Base-by-base conservation (phyloP, 1,139 yeast species). In the Candida smagusa region DNA sequence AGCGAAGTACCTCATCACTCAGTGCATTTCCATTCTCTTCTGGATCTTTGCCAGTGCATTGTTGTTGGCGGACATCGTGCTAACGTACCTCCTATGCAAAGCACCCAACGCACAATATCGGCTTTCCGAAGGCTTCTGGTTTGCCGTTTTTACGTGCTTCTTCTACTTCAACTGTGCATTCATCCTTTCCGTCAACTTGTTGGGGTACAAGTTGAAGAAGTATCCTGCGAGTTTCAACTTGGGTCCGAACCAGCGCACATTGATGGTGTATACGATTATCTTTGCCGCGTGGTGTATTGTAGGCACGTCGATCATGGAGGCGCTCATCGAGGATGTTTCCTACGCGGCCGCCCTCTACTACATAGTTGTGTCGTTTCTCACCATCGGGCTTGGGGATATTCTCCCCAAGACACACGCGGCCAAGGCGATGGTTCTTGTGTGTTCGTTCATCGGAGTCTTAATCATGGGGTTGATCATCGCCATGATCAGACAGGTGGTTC, bases 311-410 rank as follows among this genome's bases (percentile, higher is more conserved):
- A 79, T 74, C 0, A 63, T 82, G 58, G 53, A 49, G 5, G 54
- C 51, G 16, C 50, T 68, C 39, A 53, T 67, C 2, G 46, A 44
- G 0, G 58, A 46, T 2, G 44, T 77, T 1, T 54, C 73, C 1
- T 84, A 74, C 52, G 87, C 90, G 0, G 70, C 78, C 22, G 77
- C 85, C 0, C 56, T 86, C 30, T 87, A 85, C 54, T 86, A 73
- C 54, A 80, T 88, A 50, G 73, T 77, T 12, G 88, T 84, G 0
- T 80, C 94, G 0, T 63, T 84, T 26, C 63, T 85, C 32, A 88
- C 96, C 1, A 74, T 88, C 31, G 96, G 96, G 0, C 65, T 83
- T 13, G 96, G 96, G 25, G 94, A 84, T 50, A 68, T 82, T 26
- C 63, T 70, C 0, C 90, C 95, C 0, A 28, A 46, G 0, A 58